Conservation (phyloP, 148 eudicot species). For the Rhododendron griersonianum region DNA sequence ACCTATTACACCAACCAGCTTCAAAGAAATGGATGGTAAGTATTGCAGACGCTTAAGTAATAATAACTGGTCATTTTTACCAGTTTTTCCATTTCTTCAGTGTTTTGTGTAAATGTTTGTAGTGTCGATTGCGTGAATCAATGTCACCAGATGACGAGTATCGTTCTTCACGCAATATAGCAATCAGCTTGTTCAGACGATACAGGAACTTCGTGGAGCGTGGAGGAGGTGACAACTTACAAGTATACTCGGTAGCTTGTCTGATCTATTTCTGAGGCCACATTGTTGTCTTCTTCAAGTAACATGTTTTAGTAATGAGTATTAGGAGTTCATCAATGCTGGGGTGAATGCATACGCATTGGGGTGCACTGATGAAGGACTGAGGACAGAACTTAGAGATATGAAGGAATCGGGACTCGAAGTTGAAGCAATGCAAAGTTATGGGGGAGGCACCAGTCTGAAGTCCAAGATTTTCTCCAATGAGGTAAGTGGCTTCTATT, state of each 20-base stretch:
- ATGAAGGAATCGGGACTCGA: conserved; percentile 70
- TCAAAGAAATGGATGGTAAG: conserved; percentile 72
- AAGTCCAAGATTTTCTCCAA: conserved; percentile 58
- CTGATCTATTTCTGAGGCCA: neutral
- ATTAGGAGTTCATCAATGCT: conserved; percentile 83
- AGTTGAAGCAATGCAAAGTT: conserved; percentile 64
- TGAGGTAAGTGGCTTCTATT: conserved; percentile 47
- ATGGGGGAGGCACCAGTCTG: conserved; percentile 62
- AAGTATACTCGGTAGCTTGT: conserved; percentile 34
- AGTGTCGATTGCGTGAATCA: conserved; percentile 69
- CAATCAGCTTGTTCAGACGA: conserved; percentile 80
- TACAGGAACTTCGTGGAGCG: conserved; percentile 75
- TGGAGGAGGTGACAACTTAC: conserved; percentile 87
- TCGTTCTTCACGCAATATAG: conserved; percentile 91
- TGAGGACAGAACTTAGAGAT: conserved; percentile 65
- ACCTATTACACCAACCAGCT: conserved; percentile 40
- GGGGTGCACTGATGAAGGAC: conserved; percentile 89
- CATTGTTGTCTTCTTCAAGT: conserved; percentile 4
- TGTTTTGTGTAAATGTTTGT: conserved; percentile 9
- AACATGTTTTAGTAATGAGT: conserved; percentile 15
- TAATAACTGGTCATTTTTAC: neutral
- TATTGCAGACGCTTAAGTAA: neutral
- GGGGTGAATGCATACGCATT: conserved; percentile 95
- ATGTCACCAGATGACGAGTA: conserved; percentile 78
- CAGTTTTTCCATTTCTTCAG: neutral